Conservation (phyloP, 1,139 yeast genomes). For the Candida sp. region DNA sequence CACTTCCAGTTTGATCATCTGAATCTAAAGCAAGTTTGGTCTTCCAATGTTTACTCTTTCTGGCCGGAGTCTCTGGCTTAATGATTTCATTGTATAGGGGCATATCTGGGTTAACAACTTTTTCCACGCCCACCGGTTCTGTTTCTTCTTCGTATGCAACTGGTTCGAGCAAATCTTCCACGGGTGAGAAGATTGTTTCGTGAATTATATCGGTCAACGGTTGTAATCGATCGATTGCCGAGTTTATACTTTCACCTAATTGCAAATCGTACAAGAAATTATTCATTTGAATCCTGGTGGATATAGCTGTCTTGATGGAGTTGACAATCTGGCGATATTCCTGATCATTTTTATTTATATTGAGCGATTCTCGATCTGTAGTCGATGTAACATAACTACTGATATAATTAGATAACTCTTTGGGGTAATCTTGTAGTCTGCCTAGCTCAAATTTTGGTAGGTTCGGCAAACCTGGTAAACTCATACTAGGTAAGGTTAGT, state of each 20-base stretch:
- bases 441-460: conserved; percentile 21
- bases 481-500: conserved; percentile 17
- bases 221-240: conserved; percentile 56
- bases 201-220: conserved; percentile 51
- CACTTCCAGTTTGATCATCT: conserved; percentile 19
- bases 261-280: conserved; percentile 49
- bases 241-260: conserved; percentile 47
- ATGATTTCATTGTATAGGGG: conserved; percentile 52
- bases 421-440: conserved; percentile 22
- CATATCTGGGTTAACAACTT: conserved; percentile 43
- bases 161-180: conserved; percentile 36
- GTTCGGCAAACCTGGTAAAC: conserved; percentile 13
- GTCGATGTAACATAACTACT: conserved; percentile 20
- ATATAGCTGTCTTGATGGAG: conserved; percentile 35
- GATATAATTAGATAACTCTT: conserved; percentile 28
- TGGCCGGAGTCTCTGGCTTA: conserved; percentile 29
- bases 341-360: conserved; percentile 22
- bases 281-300: conserved; percentile 45
- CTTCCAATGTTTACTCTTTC: conserved; percentile 4
- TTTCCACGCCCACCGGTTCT: conserved; percentile 56
- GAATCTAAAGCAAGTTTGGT: conserved; percentile 2
- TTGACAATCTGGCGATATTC: conserved; percentile 24
- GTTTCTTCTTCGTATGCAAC: conserved; percentile 24
- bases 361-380: conserved; percentile 9
- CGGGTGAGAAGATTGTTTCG: conserved; percentile 48